phyloP scores from a whole-genome alignment of 202 grass and related monocot species.

The Zizania palustris region DNA sequence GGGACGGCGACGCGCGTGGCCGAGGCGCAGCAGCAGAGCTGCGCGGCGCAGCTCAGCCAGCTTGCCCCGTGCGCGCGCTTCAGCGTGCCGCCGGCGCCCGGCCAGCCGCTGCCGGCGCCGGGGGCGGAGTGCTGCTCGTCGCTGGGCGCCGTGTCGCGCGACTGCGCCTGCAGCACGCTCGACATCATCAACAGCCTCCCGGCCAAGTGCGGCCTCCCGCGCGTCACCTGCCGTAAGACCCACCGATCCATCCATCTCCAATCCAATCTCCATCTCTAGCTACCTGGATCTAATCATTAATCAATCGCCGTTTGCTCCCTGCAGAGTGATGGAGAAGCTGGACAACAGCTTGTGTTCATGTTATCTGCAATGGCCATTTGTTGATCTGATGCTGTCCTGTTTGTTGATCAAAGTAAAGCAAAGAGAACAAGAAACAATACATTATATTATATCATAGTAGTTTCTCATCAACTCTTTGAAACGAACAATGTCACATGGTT shows the following conservation, averaged over 20 bases:
- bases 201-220: constrained; percentile 58
- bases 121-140: constrained; percentile 66
- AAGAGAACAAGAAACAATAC: not conserved
- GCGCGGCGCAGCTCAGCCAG: constrained; percentile 51
- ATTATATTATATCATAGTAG: not conserved
- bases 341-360: not conserved
- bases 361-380: not conserved
- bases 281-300: no score
- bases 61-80: constrained; percentile 57
- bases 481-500: not conserved
- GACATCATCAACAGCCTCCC: constrained; percentile 76
- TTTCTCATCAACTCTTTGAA: not conserved
- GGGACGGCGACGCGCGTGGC: not conserved
- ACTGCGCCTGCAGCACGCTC: constrained; percentile 69
- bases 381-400: not conserved
- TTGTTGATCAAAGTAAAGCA: no score
- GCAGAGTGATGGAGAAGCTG: no score
- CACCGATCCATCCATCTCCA: no score
- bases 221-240: constrained; percentile 55
- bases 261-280: no score
- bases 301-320: no score
- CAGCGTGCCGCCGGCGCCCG: constrained; percentile 51
- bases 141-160: constrained; percentile 46
- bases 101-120: constrained; percentile 34
- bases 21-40: constrained; percentile 38